phyloP scores from a whole-genome alignment of 768 basidiomycete species.

The Boletus barrowsii region DNA sequence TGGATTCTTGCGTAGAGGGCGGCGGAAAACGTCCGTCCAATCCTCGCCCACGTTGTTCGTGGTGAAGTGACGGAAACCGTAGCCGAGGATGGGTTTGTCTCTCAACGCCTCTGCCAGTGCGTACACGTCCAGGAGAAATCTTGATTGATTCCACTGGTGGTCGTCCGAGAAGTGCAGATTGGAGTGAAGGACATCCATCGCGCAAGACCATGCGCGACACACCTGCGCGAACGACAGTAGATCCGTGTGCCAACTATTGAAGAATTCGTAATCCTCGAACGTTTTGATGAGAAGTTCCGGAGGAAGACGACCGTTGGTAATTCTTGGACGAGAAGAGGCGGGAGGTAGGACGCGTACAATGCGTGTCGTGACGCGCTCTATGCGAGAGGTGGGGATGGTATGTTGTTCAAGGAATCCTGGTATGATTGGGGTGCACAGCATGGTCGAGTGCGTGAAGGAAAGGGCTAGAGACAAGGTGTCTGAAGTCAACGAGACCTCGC shows the following conservation, averaged over 20 bases:
- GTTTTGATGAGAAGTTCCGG: slow-evolving; percentile 19
- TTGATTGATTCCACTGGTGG: neutral
- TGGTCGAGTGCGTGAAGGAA: slow-evolving; percentile 24
- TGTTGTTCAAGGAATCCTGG: slow-evolving; percentile 1
- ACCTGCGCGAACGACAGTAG: slow-evolving; percentile 26
- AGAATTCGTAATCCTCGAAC: slow-evolving; percentile 18
- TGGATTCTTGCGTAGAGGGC: neutral
- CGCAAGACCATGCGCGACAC: slow-evolving; percentile 23
- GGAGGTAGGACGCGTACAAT: slow-evolving; percentile 19
- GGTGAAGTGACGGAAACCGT: slow-evolving; percentile 13
- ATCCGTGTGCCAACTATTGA: slow-evolving; percentile 19
- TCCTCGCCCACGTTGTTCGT: slow-evolving; percentile 14
- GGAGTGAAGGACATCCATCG: slow-evolving; percentile 19
- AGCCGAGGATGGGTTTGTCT: slow-evolving; percentile 12
- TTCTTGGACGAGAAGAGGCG: neutral
- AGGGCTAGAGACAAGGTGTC: slow-evolving; percentile 17
- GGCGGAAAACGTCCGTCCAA: neutral
- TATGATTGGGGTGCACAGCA: slow-evolving; percentile 11
- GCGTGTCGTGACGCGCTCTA: slow-evolving; percentile 21
- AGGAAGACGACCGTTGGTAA: slow-evolving; percentile 14
- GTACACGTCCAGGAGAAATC: slow-evolving; percentile 11
- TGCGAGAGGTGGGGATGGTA: slow-evolving; percentile 5
- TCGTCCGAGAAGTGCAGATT: slow-evolving; percentile 18
- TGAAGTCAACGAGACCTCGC: slow-evolving; percentile 12
- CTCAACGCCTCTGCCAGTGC: slow-evolving; percentile 16